Evolutionary conservation across 2,329 filamentous ascomycete genomes (phyloP), one percentile per base, ranked within the genome.

Genomic region (Byssoonygena ceratinophila): DNA sequence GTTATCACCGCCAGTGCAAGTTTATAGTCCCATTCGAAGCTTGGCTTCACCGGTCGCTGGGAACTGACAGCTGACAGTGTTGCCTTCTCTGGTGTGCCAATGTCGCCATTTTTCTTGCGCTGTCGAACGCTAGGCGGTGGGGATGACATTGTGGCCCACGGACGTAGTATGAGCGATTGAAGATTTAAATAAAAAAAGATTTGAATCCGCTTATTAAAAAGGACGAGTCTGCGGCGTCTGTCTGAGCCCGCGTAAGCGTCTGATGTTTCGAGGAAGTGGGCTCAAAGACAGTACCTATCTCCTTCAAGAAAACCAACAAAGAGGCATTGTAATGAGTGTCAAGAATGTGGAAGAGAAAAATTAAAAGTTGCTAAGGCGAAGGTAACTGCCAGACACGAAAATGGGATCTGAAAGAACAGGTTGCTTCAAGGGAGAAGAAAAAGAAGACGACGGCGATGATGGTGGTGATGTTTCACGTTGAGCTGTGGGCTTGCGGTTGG

Each of bases 1-100:
- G 91, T 97, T 65, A 95, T 83, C 60, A 95, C 66, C 29, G 71
- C 70, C 55, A 96, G 78, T 56, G 82, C 86, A 59, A 92, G 69
- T 76, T 85, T 83, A 76, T 96, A 94, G 63, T 94, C 87, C 76
- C 81, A 83, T 70, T 94, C 85, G 31, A 39, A 45, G n/a, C 27
- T 39, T 29, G 43, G 14, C 27, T 52, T 55, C 16, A n/a, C 43
- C 12, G 29, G 12, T 23, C n/a, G 43, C 14, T 45, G 36, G 31
- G 11, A 25, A 6, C 18, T 59, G 54, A 18, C 55, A 59, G 54
- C 59, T 27, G 43, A 25, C 14, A 27, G 14, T 25, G 40, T n/a
- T 5, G 54, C 51, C 44, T 54, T 51, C 16, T 49, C 60, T 50
- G 59, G 55, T 43, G 59, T 53, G 31, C 59, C 57, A 39, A 60